Percentiles rank a stretch among this genome's conserved stretches.
Evolutionary conservation across 768 basidiomycete species (phyloP).

Genomic region (Naganishia onofrii): DNA sequence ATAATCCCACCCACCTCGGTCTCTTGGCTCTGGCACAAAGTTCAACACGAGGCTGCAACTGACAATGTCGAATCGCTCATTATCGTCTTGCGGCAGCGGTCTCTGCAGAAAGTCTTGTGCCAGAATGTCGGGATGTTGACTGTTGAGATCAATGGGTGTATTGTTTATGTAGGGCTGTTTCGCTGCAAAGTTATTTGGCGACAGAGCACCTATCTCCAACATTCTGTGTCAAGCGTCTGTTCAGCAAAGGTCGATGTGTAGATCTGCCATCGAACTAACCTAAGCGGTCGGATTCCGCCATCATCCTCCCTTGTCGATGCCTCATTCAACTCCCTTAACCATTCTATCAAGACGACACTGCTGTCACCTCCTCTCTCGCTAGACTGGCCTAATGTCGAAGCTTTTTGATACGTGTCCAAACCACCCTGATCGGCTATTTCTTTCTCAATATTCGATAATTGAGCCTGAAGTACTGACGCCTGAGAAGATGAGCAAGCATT

Average conservation of each 20-base stretch:
- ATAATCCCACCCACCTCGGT: conserved; percentile 63
- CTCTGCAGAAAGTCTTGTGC: conserved; percentile 77
- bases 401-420: conserved; percentile 72
- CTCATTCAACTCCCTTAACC: conserved; percentile 63
- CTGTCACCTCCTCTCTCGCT: conserved; percentile 82
- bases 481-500: conserved; percentile 29
- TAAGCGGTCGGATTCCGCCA: not conserved
- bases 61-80: conserved; percentile 69
- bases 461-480: conserved; percentile 36
- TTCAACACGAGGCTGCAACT: conserved; percentile 87
- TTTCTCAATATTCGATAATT: conserved; percentile 60
- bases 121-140: conserved; percentile 74
- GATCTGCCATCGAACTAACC: not conserved
- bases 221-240: conserved; percentile 57
- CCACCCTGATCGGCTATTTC: conserved; percentile 74
- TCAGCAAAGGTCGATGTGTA: not conserved
- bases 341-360: conserved; percentile 71
- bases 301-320: conserved; percentile 31
- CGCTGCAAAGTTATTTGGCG: conserved; percentile 72
- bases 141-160: conserved; percentile 76
- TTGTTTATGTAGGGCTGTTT: conserved; percentile 70
- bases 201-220: conserved; percentile 83
- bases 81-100: conserved; percentile 58
- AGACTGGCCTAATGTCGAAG: conserved; percentile 77
- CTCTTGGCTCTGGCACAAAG: conserved; percentile 71